These are phyloP conservation scores for Populus hybrid DNA, from an alignment of 441 rosid genomes.

Conservation along the genomic window DNA sequence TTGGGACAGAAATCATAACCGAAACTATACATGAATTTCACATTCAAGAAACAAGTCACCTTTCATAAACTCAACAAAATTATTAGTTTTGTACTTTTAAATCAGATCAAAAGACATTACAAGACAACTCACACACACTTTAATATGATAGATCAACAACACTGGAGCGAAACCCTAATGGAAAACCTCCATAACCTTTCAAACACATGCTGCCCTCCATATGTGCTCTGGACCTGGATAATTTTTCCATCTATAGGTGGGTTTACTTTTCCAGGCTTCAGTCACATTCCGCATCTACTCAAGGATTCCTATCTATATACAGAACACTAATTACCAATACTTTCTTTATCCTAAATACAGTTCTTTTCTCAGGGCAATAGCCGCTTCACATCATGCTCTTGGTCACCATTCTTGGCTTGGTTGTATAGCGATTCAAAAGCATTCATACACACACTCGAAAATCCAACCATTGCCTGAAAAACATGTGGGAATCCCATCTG, in stretches of 20 bases:
- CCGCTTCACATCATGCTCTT: constrained; percentile 53
- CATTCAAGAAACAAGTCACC: neutral
- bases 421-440: constrained; percentile 77
- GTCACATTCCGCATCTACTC: neutral
- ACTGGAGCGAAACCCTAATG: neutral
- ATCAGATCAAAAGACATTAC: neutral
- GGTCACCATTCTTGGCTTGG: constrained; percentile 50
- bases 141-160: neutral
- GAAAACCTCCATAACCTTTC: constrained; percentile 10
- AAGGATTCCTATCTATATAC: constrained; percentile 17
- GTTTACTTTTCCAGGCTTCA: constrained; percentile 1
- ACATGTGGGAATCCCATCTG: constrained; percentile 92
- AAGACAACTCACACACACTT: neutral
- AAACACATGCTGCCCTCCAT: neutral
- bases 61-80: neutral
- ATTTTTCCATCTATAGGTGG: neutral
- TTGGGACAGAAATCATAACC: neutral
- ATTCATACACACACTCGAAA: constrained; percentile 90
- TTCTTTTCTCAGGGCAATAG: neutral
- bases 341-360: neutral
- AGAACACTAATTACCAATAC: constrained; percentile 3
- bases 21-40: neutral
- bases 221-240: neutral
- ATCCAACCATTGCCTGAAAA: constrained; percentile 86
- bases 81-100: neutral